Conservation (phyloP, 805 yeast species). For the Candida insectalens region DNA sequence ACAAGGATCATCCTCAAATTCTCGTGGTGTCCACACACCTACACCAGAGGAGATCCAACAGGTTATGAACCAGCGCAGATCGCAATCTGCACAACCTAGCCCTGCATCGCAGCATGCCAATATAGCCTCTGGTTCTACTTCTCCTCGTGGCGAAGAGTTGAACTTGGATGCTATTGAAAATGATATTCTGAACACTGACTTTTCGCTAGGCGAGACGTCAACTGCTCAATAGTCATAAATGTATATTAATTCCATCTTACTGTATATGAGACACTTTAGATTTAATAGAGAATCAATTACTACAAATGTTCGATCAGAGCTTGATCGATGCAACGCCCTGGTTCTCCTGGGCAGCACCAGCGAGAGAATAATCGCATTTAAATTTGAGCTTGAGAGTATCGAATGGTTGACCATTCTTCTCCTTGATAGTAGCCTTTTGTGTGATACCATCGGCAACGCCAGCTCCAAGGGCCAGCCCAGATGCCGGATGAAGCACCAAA, state of each 20-base stretch:
- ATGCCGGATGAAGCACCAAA: constrained; percentile 18
- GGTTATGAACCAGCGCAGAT: constrained; percentile 3
- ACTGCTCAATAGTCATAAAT: background rate
- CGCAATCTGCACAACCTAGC: background rate
- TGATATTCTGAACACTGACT: constrained; percentile 2
- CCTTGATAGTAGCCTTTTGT: constrained; percentile 16
- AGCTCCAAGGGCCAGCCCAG: constrained; percentile 11
- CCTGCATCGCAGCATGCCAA: background rate
- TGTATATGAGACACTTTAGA: background rate
- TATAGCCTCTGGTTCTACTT: background rate
- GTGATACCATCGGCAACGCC: constrained; percentile 14
- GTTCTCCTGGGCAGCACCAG: constrained; percentile 40
- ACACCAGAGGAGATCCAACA: constrained; percentile 4
- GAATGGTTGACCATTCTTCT: constrained; percentile 9
- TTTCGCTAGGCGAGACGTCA: constrained; percentile 1
- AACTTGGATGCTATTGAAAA: constrained; percentile 2
- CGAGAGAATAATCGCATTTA: constrained; percentile 49
- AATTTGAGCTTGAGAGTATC: constrained; percentile 54
- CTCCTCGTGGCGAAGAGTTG: background rate
- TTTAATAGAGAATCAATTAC: background rate
- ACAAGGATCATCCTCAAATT: background rate
- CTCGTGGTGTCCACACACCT: constrained; percentile 7
- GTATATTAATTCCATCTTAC: background rate
- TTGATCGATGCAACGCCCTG: constrained; percentile 38
- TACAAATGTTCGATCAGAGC: background rate